phyloP scores from a whole-genome alignment of 2,329 filamentous ascomycete species.

The Verticillium tricorpus region DNA sequence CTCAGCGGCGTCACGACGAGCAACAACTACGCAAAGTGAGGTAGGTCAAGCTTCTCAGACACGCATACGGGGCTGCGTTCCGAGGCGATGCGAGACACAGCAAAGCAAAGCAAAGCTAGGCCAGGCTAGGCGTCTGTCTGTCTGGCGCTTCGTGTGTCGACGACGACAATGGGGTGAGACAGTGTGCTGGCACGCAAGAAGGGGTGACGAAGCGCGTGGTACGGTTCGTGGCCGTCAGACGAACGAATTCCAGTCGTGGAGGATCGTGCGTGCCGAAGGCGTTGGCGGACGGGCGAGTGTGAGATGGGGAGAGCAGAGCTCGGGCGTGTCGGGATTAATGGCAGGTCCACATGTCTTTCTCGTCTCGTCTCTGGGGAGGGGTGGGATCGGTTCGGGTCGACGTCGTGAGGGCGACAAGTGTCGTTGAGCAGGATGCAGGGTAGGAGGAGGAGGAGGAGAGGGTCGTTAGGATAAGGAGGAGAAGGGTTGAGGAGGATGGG shows the following conservation, averaged over 20 bases:
- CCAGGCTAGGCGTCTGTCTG: not conserved
- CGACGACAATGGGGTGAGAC: not conserved
- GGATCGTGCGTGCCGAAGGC: not conserved
- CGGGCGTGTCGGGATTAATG: not conserved
- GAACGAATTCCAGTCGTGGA: not conserved
- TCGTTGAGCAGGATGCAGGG: no score
- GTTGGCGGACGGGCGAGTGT: not conserved
- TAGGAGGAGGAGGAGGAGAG: not conserved
- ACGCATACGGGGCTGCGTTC: not conserved
- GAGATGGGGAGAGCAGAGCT: not conserved
- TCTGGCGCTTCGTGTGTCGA: not conserved
- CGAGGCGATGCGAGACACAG: conserved; percentile 1
- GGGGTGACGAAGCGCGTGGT: not conserved
- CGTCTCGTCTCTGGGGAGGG: not conserved
- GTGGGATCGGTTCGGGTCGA: not conserved
- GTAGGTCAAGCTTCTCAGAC: not conserved
- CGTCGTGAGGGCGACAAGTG: not conserved
- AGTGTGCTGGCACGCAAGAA: not conserved
- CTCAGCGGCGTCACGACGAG: not conserved
- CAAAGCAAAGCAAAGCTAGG: not conserved
- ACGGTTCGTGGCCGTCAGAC: not conserved
- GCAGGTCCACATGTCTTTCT: not conserved
- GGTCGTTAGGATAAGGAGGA: not conserved
- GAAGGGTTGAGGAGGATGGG: not conserved
- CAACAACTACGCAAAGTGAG: not conserved